Evolutionary conservation across 768 basidiomycete species (phyloP), one percentile per base, ranked within the genome.

Genomic region (Piloderma croceum): DNA sequence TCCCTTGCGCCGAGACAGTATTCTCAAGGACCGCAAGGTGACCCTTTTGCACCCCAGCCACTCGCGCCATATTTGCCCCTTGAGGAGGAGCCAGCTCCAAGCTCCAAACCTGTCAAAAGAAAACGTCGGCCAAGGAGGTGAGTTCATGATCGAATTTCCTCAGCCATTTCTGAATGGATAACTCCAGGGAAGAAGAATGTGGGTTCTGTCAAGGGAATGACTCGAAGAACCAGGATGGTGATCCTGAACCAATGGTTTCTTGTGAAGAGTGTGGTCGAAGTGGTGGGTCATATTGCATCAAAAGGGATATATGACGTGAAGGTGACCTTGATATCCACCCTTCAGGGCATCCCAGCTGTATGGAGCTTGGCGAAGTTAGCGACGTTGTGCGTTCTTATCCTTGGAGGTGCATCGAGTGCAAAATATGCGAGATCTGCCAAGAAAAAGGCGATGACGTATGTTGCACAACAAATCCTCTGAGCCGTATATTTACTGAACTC

Each of bases 361-460:
- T 94, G 68, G 63, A 82, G 48, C 71, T 81, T 23, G 62, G 66
- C 32, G 67, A 71, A 37, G 69, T 86, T 36, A 72, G 71, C 13
- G 71, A 79, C 29, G 67, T 72, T n/a, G 67, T 92, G 37, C 69
- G 72, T 42, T 69, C 71, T 20, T 93, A 93, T 58, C 67, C 73
- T 12, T 97, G 93, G 93, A 76, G 76, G 45, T 98, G 93, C 57
- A 74, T 80, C 24, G 89, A 92, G 49, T 96, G 93, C 68, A 96
- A 94, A 68, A 81, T 69, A 42, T 98, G 93, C 59, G 89, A 92
- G 64, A 68, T 90, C 41, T 97, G 93, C 57, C 63, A 74, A 33
- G 67, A 79, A 52, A 91, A 92, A 56, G 89, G 86, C 17, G 84
- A 90, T 61, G 90, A 92, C 62, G 93, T 94, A 64, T 64, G 90